Conservation (phyloP, 2,329 filamentous ascomycete species). For the Stagonosporopsis chrysanthemi region DNA sequence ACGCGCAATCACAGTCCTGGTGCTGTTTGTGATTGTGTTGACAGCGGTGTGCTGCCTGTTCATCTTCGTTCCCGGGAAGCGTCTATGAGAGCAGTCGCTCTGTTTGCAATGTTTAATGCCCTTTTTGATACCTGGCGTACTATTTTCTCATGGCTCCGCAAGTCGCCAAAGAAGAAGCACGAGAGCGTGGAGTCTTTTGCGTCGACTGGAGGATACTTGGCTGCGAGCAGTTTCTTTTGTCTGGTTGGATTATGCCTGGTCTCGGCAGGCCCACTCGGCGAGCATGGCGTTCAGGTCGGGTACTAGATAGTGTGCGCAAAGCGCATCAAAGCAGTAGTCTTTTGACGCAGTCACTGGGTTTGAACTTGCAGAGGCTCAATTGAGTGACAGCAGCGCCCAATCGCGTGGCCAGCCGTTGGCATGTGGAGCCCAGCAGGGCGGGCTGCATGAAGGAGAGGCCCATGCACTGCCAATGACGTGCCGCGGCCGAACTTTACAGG, state of each 20-base stretch:
- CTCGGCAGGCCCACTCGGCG: not conserved
- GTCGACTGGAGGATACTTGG: not conserved
- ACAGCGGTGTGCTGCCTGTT: slow-evolving; percentile 87
- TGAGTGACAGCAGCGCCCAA: not conserved
- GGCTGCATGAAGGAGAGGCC: slow-evolving; percentile 15
- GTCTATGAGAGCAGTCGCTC: slow-evolving; percentile 60
- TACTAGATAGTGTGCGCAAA: slow-evolving; percentile 12
- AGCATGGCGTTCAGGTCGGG: slow-evolving; percentile 14
- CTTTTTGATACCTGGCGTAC: slow-evolving; percentile 25
- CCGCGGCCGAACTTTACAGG: slow-evolving; percentile 16
- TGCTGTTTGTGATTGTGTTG: slow-evolving; percentile 77
- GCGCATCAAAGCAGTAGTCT: slow-evolving; percentile 1
- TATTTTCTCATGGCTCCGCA: slow-evolving; percentile 14
- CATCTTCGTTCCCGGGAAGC: slow-evolving; percentile 91
- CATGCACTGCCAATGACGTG: slow-evolving; percentile 16
- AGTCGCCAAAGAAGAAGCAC: slow-evolving; percentile 6
- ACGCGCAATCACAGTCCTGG: slow-evolving; percentile 80
- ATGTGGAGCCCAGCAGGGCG: slow-evolving; percentile 21
- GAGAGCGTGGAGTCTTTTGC: slow-evolving; percentile 3
- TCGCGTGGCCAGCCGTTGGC: slow-evolving; percentile 11
- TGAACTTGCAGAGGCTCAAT: not conserved
- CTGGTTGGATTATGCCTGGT: slow-evolving; percentile 5
- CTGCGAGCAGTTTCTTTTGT: slow-evolving; percentile 19
- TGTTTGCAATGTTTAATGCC: slow-evolving; percentile 30
- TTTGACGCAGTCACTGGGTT: not conserved